Evolutionary conservation across 345 rosid genomes (phyloP).

Genomic region (Salix udensis): DNA sequence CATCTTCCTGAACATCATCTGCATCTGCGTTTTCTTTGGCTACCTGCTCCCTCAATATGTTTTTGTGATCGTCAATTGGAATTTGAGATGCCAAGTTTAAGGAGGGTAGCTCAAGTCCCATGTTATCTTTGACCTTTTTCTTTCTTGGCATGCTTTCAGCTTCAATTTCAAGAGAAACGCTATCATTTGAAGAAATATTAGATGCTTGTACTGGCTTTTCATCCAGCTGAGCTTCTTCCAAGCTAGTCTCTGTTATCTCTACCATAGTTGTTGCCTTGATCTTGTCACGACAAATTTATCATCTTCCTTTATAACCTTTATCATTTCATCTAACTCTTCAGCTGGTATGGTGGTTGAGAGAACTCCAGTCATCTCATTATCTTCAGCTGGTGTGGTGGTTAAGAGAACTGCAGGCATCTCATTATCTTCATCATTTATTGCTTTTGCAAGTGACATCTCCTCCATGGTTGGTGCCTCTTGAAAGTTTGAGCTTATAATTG

Average conservation of each 20-base stretch:
- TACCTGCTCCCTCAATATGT: neutral
- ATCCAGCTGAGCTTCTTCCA: constrained; percentile 17
- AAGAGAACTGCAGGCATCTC: constrained; percentile 5
- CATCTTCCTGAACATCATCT: constrained; percentile 10
- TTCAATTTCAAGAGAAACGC: constrained; percentile 14
- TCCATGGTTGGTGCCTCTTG: constrained; percentile 20
- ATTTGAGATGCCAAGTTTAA: constrained; percentile 13
- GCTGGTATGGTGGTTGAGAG: neutral
- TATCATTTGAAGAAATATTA: constrained; percentile 9
- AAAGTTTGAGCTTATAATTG: constrained; percentile 7
- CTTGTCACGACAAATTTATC: neutral
- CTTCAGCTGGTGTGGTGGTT: neutral
- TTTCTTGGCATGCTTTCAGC: constrained; percentile 14
- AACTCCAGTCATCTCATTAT: neutral
- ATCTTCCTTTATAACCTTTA: constrained; percentile 10
- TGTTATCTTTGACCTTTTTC: neutral
- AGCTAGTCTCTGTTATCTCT: constrained; percentile 10
- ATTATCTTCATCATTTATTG: constrained; percentile 14
- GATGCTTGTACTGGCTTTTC: constrained; percentile 12
- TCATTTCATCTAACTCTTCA: constrained; percentile 23
- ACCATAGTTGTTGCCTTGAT: constrained; percentile 4
- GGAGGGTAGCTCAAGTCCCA: constrained; percentile 13
- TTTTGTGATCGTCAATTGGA: constrained; percentile 14
- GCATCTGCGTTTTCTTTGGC: neutral
- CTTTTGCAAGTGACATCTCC: constrained; percentile 12